Conservation (phyloP, 768 basidiomycete genomes). For the Phylloporus sp. region DNA sequence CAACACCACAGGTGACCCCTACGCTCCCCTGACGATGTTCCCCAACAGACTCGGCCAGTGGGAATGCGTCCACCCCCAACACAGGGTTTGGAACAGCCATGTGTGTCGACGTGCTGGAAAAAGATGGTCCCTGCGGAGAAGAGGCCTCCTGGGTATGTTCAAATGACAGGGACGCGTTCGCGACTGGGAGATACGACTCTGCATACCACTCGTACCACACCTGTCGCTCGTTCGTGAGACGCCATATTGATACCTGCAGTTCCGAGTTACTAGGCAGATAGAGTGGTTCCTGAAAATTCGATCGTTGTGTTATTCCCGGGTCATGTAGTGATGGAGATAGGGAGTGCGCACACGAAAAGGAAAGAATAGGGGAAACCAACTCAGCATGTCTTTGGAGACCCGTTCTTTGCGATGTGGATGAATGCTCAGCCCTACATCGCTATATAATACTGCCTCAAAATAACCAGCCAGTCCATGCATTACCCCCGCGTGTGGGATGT, state of each 20-base stretch:
- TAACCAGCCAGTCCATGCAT: conserved; percentile 95
- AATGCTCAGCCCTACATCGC: conserved; percentile 86
- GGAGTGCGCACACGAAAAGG: conserved; percentile 70
- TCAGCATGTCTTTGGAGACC: conserved; percentile 94
- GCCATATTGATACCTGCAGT: conserved; percentile 91
- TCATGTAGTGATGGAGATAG: background rate
- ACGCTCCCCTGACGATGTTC: conserved; percentile 10
- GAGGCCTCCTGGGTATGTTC: conserved; percentile 17
- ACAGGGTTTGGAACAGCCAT: conserved; percentile 59
- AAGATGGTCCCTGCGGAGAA: conserved; percentile 18
- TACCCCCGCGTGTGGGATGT: conserved; percentile 91
- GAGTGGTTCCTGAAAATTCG: conserved; percentile 68
- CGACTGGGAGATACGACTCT: conserved; percentile 80
- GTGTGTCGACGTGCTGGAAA: conserved; percentile 27
- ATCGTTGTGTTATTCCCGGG: background rate
- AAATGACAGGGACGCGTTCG: conserved; percentile 28
- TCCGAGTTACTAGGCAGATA: conserved; percentile 93
- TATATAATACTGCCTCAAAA: conserved; percentile 92
- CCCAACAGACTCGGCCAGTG: conserved; percentile 8
- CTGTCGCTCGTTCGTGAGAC: conserved; percentile 80
- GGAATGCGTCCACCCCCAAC: conserved; percentile 54
- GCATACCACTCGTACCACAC: conserved; percentile 99
- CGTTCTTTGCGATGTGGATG: conserved; percentile 86
- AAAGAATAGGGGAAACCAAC: conserved; percentile 98
- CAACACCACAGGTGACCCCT: conserved; percentile 35